Conservation (phyloP, 140 eudicot genomes). For the Ambrosia hybrid region DNA sequence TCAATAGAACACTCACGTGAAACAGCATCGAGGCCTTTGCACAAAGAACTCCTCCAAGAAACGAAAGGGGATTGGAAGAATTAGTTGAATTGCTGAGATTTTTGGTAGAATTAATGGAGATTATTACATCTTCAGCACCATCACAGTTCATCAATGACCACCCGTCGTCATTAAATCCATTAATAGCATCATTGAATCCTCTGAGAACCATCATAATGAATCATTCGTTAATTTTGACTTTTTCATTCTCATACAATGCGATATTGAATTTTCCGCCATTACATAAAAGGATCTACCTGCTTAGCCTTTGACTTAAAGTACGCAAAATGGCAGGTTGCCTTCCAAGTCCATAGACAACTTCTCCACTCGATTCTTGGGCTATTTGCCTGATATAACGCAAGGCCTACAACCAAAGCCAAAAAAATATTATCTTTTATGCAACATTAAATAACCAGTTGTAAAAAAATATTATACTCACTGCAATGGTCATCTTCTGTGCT, state of each 20-base stretch:
- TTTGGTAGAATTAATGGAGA: constrained; percentile 66
- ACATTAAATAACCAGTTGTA: neutral
- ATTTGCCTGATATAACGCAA: constrained; percentile 82
- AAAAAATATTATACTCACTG: constrained; percentile 48
- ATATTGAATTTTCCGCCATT: neutral
- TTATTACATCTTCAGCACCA: constrained; percentile 78
- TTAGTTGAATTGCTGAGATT: constrained; percentile 36
- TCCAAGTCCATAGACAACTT: constrained; percentile 88
- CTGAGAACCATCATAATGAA: constrained; percentile 30
- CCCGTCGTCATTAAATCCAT: constrained; percentile 91
- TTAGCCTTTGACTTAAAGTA: constrained; percentile 89
- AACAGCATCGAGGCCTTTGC: constrained; percentile 97
- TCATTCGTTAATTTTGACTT: neutral
- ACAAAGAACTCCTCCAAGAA: constrained; percentile 83
- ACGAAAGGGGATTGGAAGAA: constrained; percentile 42
- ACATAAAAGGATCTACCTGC: constrained; percentile 53
- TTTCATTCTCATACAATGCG: neutral
- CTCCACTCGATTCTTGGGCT: constrained; percentile 96
- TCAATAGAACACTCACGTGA: constrained; percentile 49
- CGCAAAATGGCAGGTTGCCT: constrained; percentile 96
- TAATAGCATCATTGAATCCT: constrained; percentile 93
- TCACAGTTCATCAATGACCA: constrained; percentile 87
- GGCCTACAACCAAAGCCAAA: constrained; percentile 50
- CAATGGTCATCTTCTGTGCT: constrained; percentile 86
- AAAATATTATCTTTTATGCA: neutral